Percentiles rank a stretch among this genome's conserved stretches.
Evolutionary conservation across 768 basidiomycete species (phyloP).

Genomic region (Sarcodon aspratus): DNA sequence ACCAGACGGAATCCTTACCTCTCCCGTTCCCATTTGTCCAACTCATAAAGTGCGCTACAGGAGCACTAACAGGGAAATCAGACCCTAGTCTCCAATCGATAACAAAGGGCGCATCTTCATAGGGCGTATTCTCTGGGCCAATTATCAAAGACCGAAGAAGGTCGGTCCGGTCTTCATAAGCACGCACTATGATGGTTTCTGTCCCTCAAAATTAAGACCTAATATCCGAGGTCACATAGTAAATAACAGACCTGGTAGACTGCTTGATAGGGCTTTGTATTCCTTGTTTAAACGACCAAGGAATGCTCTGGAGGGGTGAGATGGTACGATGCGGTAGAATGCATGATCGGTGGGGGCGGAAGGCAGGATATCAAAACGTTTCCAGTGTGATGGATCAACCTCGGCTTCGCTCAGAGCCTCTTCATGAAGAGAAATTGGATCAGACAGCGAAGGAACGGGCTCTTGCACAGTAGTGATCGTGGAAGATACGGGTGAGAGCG

Average conservation of each 20-base stretch:
- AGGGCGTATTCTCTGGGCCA: slow-evolving; percentile 91
- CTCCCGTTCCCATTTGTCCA: slow-evolving; percentile 94
- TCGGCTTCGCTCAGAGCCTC: slow-evolving; percentile 8
- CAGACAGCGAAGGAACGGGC: neutral
- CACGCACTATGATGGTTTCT: slow-evolving; percentile 85
- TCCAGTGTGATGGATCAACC: slow-evolving; percentile 45
- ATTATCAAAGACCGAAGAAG: slow-evolving; percentile 82
- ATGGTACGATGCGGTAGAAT: slow-evolving; percentile 49
- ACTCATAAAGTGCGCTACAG: slow-evolving; percentile 81
- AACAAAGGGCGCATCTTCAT: slow-evolving; percentile 88
- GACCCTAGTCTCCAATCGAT: slow-evolving; percentile 90
- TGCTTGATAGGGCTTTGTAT: slow-evolving; percentile 66
- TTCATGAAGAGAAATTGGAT: neutral
- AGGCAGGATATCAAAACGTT: slow-evolving; percentile 71
- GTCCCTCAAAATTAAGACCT: neutral
- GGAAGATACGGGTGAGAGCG: neutral
- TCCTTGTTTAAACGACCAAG: slow-evolving; percentile 70
- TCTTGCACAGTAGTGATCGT: neutral
- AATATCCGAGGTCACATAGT: neutral
- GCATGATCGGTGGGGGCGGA: slow-evolving; percentile 77
- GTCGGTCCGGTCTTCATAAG: slow-evolving; percentile 85
- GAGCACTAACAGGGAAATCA: slow-evolving; percentile 74
- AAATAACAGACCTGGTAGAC: slow-evolving; percentile 60
- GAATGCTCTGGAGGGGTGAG: slow-evolving; percentile 64
- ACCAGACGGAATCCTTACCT: slow-evolving; percentile 29